phyloP scores from a whole-genome alignment of 2,329 filamentous ascomycete species.

The Fusarium tjaetaba region DNA sequence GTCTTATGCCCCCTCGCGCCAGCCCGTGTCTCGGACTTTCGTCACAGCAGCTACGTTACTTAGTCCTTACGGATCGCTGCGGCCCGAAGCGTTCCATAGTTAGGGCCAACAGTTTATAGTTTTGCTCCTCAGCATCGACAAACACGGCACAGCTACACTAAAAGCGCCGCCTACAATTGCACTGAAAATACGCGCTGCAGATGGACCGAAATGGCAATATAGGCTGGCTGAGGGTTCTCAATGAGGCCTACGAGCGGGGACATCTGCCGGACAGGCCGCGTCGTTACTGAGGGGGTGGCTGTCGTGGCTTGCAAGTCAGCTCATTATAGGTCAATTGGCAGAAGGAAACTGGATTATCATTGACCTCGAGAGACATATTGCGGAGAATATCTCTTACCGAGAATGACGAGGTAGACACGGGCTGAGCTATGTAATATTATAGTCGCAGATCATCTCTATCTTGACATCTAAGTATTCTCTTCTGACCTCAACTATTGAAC shows the following conservation, averaged over 20 bases:
- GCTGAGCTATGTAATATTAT: not conserved
- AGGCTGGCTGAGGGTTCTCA: not conserved
- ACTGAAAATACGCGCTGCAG: rapidly evolving
- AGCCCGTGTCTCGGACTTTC: not conserved
- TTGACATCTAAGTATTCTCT: not conserved
- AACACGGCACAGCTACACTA: not conserved
- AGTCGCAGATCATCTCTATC: not conserved
- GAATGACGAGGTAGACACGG: not conserved
- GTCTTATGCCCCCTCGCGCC: not conserved
- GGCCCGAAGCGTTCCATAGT: slow-evolving; percentile 1
- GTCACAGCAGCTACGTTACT: not conserved
- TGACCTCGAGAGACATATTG: not conserved
- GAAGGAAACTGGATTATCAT: not conserved
- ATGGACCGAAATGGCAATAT: not conserved
- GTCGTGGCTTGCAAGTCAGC: not conserved
- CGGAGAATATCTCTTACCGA: not conserved
- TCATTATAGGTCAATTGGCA: not conserved
- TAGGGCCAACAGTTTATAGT: not conserved
- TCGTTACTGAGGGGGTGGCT: slow-evolving; percentile 1
- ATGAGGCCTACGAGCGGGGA: not conserved
- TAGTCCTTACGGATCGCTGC: not conserved
- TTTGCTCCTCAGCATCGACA: not conserved
- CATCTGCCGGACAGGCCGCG: not conserved
- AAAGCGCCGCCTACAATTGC: not conserved
- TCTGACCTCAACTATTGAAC: not conserved